Percentiles rank a stretch among this genome's conserved stretches.
Evolutionary conservation across 148 eudicot species (phyloP).

Genomic region (Nepenthes gracilis): DNA sequence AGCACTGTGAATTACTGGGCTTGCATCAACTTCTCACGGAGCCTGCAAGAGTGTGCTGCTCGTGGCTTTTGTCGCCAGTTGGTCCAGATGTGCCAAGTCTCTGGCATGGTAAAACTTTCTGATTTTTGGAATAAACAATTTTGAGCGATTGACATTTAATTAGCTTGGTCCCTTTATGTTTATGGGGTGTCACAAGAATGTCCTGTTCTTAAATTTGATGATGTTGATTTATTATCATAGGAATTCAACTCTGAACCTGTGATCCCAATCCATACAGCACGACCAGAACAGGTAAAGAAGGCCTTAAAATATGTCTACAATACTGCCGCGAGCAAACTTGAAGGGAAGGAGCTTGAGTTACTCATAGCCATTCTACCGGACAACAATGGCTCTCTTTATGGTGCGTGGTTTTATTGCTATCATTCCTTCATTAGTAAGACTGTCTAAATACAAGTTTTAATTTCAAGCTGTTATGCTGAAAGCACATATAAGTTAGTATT

Average conservation of each 20-base stretch:
- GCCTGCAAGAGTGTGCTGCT: conserved; percentile 51
- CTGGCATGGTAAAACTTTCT: conserved; percentile 52
- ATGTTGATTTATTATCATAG: conserved; percentile 13
- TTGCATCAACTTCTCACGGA: conserved; percentile 68
- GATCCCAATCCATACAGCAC: conserved; percentile 50
- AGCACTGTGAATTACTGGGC: conserved; percentile 60
- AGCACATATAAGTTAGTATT: too few relatives aligned
- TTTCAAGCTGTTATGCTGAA: too few relatives aligned
- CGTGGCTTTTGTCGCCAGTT: conserved; percentile 69
- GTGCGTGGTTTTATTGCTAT: conserved; percentile 17
- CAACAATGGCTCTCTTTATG: conserved; percentile 71
- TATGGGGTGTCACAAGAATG: too few relatives aligned
- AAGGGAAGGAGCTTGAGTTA: conserved; percentile 59
- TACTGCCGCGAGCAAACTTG: conserved; percentile 32
- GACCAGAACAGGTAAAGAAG: conserved; percentile 74
- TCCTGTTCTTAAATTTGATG: background rate
- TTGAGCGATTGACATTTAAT: too few relatives aligned
- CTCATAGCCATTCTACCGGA: conserved; percentile 69
- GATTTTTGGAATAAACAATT: background rate
- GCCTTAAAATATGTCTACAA: conserved; percentile 50
- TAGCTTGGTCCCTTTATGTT: too few relatives aligned
- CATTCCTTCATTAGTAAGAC: too few relatives aligned
- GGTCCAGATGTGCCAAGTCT: conserved; percentile 60
- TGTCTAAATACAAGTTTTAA: too few relatives aligned
- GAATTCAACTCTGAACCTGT: conserved; percentile 65